These are phyloP conservation scores for Fusarium nelsonii DNA, from an alignment of 2,329 filamentous ascomycete species.

Conservation along the genomic window DNA sequence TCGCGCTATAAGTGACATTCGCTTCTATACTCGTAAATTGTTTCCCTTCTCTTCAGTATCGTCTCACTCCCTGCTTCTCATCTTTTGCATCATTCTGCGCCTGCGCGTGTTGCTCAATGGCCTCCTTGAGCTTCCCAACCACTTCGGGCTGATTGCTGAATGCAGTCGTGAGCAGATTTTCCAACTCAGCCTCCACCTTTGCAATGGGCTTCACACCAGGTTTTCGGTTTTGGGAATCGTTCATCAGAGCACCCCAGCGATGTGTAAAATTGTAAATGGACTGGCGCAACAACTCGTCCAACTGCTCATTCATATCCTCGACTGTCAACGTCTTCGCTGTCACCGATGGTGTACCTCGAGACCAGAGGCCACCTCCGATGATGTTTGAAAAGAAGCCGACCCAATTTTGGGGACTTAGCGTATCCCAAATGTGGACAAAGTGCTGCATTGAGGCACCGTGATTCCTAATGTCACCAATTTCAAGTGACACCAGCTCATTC, in stretches of 20 bases:
- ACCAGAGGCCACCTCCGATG: conserved; percentile 68
- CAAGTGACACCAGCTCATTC: conserved; percentile 94
- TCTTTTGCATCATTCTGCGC: conserved; percentile 62
- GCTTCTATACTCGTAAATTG: conserved; percentile 11
- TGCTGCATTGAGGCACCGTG: conserved; percentile 66
- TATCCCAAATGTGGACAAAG: conserved; percentile 74
- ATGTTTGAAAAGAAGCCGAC: conserved; percentile 70
- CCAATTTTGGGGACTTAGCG: conserved; percentile 68
- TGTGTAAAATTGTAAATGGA: conserved; percentile 73
- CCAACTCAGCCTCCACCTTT: conserved; percentile 68
- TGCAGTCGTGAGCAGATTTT: conserved; percentile 66
- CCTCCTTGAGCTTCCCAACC: conserved; percentile 70
- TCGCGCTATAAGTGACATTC: conserved; percentile 6
- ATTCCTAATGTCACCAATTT: conserved; percentile 80
- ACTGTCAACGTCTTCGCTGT: conserved; percentile 58
- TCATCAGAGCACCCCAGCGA: conserved; percentile 66
- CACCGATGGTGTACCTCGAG: conserved; percentile 52
- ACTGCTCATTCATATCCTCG: conserved; percentile 73
- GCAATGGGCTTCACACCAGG: conserved; percentile 63
- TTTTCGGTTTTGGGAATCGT: conserved; percentile 62
- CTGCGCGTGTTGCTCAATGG: conserved; percentile 68
- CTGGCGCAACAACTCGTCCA: conserved; percentile 72
- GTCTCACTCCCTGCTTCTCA: conserved; percentile 52
- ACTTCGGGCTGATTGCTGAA: conserved; percentile 72
- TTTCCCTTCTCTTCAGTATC: conserved; percentile 44